Percentiles rank a stretch among this genome's conserved stretches.
These are phyloP conservation scores for Globisporangium spinosum DNA, from an alignment of 352 stramenopile genomes.

Conservation along the genomic window DNA sequence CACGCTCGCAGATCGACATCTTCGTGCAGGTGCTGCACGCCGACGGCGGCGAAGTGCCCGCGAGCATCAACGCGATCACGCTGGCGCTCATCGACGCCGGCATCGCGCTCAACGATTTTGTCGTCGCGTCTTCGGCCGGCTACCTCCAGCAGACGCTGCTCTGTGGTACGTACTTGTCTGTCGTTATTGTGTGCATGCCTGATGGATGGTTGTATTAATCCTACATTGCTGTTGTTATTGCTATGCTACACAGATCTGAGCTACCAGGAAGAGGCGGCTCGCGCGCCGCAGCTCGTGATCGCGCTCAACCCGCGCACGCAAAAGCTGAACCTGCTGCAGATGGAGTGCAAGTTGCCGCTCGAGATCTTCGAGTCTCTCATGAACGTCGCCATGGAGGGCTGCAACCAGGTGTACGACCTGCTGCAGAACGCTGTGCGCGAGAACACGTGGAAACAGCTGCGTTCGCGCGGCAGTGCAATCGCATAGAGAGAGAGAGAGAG, in stretches of 20 bases:
- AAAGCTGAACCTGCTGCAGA: slow-evolving; percentile 86
- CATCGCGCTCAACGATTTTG: slow-evolving; percentile 90
- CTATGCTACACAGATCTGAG: slow-evolving; percentile 74
- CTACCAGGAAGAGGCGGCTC: slow-evolving; percentile 86
- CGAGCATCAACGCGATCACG: slow-evolving; percentile 89
- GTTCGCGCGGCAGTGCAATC: slow-evolving; percentile 38
- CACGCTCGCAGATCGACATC: slow-evolving; percentile 91
- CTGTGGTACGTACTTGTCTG: slow-evolving; percentile 46
- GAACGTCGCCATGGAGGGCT: slow-evolving; percentile 70
- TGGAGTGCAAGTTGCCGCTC: slow-evolving; percentile 88
- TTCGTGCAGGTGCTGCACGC: slow-evolving; percentile 90
- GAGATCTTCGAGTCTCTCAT: slow-evolving; percentile 89
- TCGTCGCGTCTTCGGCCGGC: slow-evolving; percentile 85
- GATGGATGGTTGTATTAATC: neutral
- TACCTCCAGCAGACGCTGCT: slow-evolving; percentile 89
- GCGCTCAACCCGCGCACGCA: slow-evolving; percentile 86
- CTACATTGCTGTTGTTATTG: neutral
- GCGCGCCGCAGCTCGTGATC: slow-evolving; percentile 83
- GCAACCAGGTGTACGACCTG: slow-evolving; percentile 83
- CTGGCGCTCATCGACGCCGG: slow-evolving; percentile 90
- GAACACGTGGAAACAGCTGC: slow-evolving; percentile 78
- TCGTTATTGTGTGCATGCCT: neutral
- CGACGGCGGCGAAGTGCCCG: slow-evolving; percentile 84
- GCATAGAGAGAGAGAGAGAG: slow-evolving; percentile 22
- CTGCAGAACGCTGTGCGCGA: slow-evolving; percentile 84